Percentiles rank a stretch among this genome's conserved stretches.
Evolutionary conservation across 2,329 filamentous ascomycete genomes (phyloP).

Genomic region (Aspergillus tamarii): DNA sequence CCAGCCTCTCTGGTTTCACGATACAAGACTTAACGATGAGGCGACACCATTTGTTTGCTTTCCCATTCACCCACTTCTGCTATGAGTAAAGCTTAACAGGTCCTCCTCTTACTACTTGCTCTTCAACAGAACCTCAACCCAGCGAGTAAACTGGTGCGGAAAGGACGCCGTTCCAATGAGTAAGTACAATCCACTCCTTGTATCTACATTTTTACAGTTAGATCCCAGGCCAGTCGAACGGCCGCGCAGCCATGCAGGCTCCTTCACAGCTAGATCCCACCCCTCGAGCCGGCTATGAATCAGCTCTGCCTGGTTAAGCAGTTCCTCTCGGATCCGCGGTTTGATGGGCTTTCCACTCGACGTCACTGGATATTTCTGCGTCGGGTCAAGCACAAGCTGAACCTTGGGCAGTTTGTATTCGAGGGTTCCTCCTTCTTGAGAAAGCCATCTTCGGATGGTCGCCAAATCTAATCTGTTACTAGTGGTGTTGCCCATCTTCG

Average conservation of each 20-base stretch:
- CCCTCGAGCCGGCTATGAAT: neutral
- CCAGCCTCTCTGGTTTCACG: no score
- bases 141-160: no score
- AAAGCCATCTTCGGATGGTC: neutral
- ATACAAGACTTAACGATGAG: no score
- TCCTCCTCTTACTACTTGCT: no score
- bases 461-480: neutral
- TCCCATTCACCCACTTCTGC: no score
- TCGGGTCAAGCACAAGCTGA: neutral
- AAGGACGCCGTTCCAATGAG: no score
- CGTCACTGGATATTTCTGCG: neutral
- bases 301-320: neutral
- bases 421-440: neutral
- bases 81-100: no score
- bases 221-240: neutral
- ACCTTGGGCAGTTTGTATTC: neutral
- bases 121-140: no score
- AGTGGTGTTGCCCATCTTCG: neutral
- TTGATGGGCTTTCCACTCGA: neutral
- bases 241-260: neutral
- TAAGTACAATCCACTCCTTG: no score
- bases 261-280: slow-evolving; percentile 1
- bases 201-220: no score
- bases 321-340: neutral
- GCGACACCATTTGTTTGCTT: no score